Conservation (phyloP, 73 alveolate species). For the Paramecium octaurelia region DNA sequence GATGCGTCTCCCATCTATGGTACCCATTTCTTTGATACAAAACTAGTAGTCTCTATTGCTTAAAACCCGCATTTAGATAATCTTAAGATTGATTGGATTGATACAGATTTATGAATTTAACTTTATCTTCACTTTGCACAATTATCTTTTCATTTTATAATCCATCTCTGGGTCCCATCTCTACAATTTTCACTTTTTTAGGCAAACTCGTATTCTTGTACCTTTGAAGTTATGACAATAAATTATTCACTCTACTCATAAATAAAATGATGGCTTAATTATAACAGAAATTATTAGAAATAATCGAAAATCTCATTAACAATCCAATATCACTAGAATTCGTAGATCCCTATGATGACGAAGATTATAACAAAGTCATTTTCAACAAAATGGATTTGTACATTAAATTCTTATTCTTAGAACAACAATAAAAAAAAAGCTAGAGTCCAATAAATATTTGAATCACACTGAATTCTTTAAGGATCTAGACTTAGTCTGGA, state of each 20-base stretch:
- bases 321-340: background rate
- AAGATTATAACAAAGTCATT: background rate
- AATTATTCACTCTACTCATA: background rate
- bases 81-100: slow-evolving; percentile 60
- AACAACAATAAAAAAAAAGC: background rate
- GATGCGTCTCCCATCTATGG: slow-evolving; percentile 78
- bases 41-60: slow-evolving; percentile 57
- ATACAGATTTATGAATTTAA: slow-evolving; percentile 76
- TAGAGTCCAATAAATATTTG: background rate
- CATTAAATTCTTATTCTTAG: background rate
- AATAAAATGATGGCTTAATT: background rate
- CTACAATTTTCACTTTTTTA: slow-evolving; percentile 74
- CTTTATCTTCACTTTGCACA: slow-evolving; percentile 76
- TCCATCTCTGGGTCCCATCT: slow-evolving; percentile 94
- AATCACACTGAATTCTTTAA: background rate
- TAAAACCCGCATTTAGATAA: slow-evolving; percentile 41
- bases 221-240: background rate
- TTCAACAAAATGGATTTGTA: slow-evolving; percentile 19
- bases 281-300: slow-evolving; percentile 14
- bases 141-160: slow-evolving; percentile 81
- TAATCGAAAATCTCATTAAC: background rate
- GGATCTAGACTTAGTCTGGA: background rate
- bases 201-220: slow-evolving; percentile 63
- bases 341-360: slow-evolving; percentile 3
- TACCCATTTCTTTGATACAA: slow-evolving; percentile 64